Conservation (phyloP, 192 early-diverging fungal genomes). For the Coemansia sp. region DNA sequence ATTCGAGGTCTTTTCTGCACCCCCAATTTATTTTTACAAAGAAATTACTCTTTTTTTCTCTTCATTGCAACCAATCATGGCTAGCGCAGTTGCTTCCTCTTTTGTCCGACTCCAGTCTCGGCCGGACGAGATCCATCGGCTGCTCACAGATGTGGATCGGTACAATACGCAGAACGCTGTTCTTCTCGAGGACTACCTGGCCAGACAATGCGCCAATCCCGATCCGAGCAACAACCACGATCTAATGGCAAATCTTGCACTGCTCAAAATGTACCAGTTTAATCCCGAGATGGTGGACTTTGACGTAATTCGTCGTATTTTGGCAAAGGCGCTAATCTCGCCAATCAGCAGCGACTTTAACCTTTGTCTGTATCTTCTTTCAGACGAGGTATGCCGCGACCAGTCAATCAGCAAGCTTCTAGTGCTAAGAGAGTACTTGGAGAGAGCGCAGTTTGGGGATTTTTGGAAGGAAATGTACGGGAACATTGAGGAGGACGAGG, state of each 20-base stretch:
- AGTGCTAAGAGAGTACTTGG: slow-evolving; percentile 70
- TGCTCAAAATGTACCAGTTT: slow-evolving; percentile 94
- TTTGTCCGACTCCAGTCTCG: slow-evolving; percentile 48
- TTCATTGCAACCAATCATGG: background rate
- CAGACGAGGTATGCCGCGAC: slow-evolving; percentile 58
- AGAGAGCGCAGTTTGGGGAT: slow-evolving; percentile 66
- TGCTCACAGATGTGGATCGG: slow-evolving; percentile 76
- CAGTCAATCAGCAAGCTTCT: slow-evolving; percentile 56
- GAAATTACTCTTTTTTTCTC: background rate
- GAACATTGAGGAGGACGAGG: slow-evolving; percentile 49
- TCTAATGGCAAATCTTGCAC: slow-evolving; percentile 84
- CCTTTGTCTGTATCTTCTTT: slow-evolving; percentile 81
- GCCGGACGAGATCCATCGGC: slow-evolving; percentile 68
- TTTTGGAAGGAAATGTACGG: slow-evolving; percentile 65
- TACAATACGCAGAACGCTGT: slow-evolving; percentile 89
- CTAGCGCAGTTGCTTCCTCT: slow-evolving; percentile 10
- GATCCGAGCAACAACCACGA: slow-evolving; percentile 62
- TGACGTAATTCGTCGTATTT: slow-evolving; percentile 66
- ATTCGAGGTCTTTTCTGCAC: too few species aligned
- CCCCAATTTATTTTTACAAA: too few species aligned
- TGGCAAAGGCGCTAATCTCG: slow-evolving; percentile 78
- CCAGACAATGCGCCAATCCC: slow-evolving; percentile 69
- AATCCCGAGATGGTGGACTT: slow-evolving; percentile 74
- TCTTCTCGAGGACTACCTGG: slow-evolving; percentile 78
- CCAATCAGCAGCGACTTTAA: slow-evolving; percentile 86